These are phyloP conservation scores for Galerina sulciceps DNA, from an alignment of 768 basidiomycete genomes.

Conservation along the genomic window DNA sequence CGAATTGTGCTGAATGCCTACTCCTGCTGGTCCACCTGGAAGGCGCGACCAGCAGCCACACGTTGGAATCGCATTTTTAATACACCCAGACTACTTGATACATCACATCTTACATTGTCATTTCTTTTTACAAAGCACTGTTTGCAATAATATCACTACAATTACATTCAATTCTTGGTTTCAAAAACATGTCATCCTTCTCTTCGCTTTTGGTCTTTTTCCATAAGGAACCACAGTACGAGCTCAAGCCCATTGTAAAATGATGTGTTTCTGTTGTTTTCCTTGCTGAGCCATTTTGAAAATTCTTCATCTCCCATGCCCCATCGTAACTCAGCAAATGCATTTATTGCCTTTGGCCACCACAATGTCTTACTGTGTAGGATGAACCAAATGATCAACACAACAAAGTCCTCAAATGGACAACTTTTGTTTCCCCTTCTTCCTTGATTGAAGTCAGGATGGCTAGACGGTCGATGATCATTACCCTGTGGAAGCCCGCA, in stretches of 20 bases:
- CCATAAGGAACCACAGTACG: constrained; percentile 10
- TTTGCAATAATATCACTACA: too few relatives aligned
- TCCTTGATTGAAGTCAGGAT: background rate
- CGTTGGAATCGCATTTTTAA: too few relatives aligned
- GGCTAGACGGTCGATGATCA: background rate
- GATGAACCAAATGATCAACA: constrained; percentile 1
- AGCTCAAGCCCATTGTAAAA: constrained; percentile 11
- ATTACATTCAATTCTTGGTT: too few relatives aligned
- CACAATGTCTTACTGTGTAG: background rate
- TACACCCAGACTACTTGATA: too few relatives aligned
- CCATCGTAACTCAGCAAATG: background rate
- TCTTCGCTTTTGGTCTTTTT: background rate
- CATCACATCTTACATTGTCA: too few relatives aligned
- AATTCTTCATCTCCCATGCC: background rate
- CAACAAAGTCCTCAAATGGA: constrained; percentile 2
- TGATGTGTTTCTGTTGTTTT: background rate
- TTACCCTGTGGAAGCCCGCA: constrained; percentile 4
- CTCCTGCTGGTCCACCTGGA: too few relatives aligned
- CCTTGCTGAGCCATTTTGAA: background rate
- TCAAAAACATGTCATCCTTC: too few relatives aligned
- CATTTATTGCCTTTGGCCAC: background rate
- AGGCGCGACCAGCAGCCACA: too few relatives aligned
- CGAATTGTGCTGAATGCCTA: too few relatives aligned
- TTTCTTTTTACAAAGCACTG: too few relatives aligned
- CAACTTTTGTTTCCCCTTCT: background rate